These are phyloP conservation scores for Saccharomycopsis fermentans DNA, from an alignment of 805 yeast genomes.

Conservation along the genomic window DNA sequence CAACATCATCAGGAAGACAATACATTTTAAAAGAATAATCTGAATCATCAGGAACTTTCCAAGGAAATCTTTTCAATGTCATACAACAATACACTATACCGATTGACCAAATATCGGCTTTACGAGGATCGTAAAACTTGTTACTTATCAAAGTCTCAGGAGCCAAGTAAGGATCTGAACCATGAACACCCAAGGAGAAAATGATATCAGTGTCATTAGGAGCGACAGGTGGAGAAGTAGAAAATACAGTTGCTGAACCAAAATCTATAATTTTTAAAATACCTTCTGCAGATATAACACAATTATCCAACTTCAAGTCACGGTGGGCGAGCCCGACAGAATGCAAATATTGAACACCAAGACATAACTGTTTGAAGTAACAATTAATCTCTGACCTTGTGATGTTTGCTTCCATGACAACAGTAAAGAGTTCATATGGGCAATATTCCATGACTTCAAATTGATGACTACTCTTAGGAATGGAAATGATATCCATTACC, in stretches of 20 bases:
- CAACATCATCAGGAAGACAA: constrained; percentile 57
- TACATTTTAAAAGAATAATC: constrained; percentile 65
- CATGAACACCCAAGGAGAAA: constrained; percentile 67
- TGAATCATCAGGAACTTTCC: constrained; percentile 67
- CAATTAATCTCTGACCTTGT: constrained; percentile 74
- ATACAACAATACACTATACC: constrained; percentile 82
- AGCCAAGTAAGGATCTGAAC: constrained; percentile 79
- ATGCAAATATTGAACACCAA: constrained; percentile 67
- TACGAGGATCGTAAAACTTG: constrained; percentile 56
- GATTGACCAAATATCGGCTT: constrained; percentile 76
- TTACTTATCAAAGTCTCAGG: constrained; percentile 59
- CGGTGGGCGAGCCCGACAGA: constrained; percentile 74
- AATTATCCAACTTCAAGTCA: constrained; percentile 73
- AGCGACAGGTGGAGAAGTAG: constrained; percentile 41
- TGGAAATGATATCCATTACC: constrained; percentile 59
- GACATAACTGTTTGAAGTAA: constrained; percentile 62
- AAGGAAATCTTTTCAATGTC: constrained; percentile 77
- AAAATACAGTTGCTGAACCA: constrained; percentile 73
- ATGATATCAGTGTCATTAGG: constrained; percentile 44
- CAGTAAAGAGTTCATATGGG: constrained; percentile 76
- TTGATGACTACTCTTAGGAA: constrained; percentile 55
- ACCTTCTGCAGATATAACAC: constrained; percentile 67
- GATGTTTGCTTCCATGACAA: constrained; percentile 81
- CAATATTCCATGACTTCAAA: constrained; percentile 82
- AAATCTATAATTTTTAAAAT: constrained; percentile 72